Evolutionary conservation across 75 land plant species (phyloP), one percentile per base, ranked within the genome.

Genomic region (Pseudotsuga menziesii): DNA sequence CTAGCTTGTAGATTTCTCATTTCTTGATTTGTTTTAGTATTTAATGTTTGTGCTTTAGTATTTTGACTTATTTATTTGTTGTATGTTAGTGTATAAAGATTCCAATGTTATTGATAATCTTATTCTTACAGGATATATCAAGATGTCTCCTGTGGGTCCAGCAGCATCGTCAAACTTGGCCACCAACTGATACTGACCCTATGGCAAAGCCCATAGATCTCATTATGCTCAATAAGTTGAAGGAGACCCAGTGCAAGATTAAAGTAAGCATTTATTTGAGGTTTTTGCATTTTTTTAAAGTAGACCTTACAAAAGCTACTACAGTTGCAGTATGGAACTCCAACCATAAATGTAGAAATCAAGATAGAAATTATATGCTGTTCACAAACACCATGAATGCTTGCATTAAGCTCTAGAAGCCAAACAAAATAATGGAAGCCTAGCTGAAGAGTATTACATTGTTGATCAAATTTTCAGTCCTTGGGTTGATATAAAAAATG

Each of bases 131-230:
- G 99, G 99, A 97, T 79, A 90, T 97, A 56, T 85, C 99, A 81
- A 87, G 98, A 76, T 94, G 95, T 76, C 88, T 97, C 63, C 85
- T 97, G n/a, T 97, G 99, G 99, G 84, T 93, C 16, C 95, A 97
- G 79, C 87, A 84, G 36, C 89, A 79, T 72, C 86, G 84, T 77
- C 88, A 89, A 72, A 89, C 91, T 3, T 97, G 99, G 99, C 99
- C 99, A 20, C 79, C 78, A 36, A 84, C 92, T 66, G 82, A 89
- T 56, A 92, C 93, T 58, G 87, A 92, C 76, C 85, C 89, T 7
- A 67, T 92, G 82, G 69, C 57, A 54, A 92, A 97, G 82, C 90
- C 99, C 19, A 80, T 94, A 75, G 98, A 97, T 75, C 58, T 92
- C 56, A 77, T 87, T 66, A 90, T 91, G 87, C 91, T 97, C 23